These are phyloP conservation scores for Phoenix roebelenii DNA, from an alignment of 176 grass and related monocot species.

Conservation along the genomic window DNA sequence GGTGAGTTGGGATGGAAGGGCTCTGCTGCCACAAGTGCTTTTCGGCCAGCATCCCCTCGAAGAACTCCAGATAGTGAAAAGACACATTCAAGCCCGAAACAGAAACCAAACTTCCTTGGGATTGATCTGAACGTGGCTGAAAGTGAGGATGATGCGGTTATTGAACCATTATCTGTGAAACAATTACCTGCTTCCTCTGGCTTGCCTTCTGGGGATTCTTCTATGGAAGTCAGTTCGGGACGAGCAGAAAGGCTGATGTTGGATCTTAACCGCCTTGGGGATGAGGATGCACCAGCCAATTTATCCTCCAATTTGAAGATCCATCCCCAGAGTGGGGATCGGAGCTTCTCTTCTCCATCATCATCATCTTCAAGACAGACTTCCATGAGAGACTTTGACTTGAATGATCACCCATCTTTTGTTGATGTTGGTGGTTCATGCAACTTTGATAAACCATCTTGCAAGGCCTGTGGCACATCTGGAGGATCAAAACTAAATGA, in stretches of 20 bases:
- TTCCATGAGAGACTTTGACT: slow-evolving; percentile 13
- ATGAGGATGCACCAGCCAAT: slow-evolving; percentile 6
- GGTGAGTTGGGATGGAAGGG: slow-evolving; percentile 17
- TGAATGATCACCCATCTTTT: slow-evolving; percentile 15
- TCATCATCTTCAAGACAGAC: slow-evolving; percentile 14
- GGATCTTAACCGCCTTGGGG: slow-evolving; percentile 12
- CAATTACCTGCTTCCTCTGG: slow-evolving; percentile 4
- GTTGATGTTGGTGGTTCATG: neutral
- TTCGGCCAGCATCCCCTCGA: slow-evolving; percentile 12
- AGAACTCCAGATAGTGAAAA: slow-evolving; percentile 6
- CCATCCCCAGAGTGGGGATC: slow-evolving; percentile 3
- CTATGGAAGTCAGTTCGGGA: slow-evolving; percentile 3
- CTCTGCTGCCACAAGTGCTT: slow-evolving; percentile 17
- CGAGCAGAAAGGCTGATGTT: slow-evolving; percentile 7
- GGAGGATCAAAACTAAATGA: neutral
- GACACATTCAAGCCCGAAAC: neutral
- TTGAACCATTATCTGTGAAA: neutral
- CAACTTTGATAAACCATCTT: neutral
- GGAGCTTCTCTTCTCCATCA: slow-evolving; percentile 10
- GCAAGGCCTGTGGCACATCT: neutral
- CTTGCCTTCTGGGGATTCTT: slow-evolving; percentile 10
- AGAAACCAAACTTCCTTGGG: slow-evolving; percentile 4
- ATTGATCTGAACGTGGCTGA: slow-evolving; percentile 13
- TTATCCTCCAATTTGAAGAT: neutral
- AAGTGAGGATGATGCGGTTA: neutral